Evolutionary conservation across 2,329 filamentous ascomycete genomes (phyloP), one percentile per base, ranked within the genome.

Genomic region (Drechslerella coelobrocha): DNA sequence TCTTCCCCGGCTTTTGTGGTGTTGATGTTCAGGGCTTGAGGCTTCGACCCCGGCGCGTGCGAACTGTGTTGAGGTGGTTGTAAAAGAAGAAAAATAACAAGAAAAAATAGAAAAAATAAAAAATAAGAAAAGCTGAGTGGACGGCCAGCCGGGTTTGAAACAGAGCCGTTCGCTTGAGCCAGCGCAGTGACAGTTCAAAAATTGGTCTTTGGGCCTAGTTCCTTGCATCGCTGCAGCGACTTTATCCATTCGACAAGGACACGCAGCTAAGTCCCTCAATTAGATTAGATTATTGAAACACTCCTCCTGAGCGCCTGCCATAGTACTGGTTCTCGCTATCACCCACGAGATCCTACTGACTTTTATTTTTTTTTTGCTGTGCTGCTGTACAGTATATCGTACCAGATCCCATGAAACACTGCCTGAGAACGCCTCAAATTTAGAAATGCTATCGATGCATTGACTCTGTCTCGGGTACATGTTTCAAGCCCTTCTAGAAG

Each of bases 181-280:
- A 71, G 66, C 59, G 59, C 65, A 57, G 54, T 43, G 66, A 60
- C 66, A 41, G 26, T 26, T 29, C 50, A 26, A 51, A 43, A n/a
- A 55, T 55, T 48, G 51, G 41, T 23, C n/a, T 34, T 50, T 71
- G 48, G 59, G 54, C 59, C 66, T 24, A 26, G 57, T 68, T 68
- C 63, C 63, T 60, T 69, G 63, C 52, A 57, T 34, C 5, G 29
- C 12, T 61, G 56, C 56, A 50, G 19, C 47, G 41, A 19, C 48
- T 71, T 71, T 71, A 71, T 59, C 66, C 66, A 54, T 62, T 45
- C 59, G 66, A 53, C 66, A 71, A 62, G 62, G 52, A 57, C 61
- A 63, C 59, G 59, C 66, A 37, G 66, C 66, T 60, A 71, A 71
- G 66, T 63, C 66, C 66, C 66, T 71, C 66, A 71, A 8, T 52